Conservation (phyloP, 1,284 basidiomycete genomes). For the Irpex lacteus region DNA sequence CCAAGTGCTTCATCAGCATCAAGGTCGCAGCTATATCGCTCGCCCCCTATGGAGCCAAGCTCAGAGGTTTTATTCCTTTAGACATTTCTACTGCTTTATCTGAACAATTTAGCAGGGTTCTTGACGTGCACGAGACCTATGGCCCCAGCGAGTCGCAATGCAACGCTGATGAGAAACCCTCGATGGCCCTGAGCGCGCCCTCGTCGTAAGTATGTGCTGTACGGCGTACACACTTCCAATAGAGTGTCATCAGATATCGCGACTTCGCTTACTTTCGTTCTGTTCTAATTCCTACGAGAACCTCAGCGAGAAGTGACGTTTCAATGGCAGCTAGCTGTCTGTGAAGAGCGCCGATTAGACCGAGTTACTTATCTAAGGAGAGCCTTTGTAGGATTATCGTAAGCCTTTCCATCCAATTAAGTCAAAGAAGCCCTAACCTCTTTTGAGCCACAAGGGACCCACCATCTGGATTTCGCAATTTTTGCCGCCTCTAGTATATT, state of each 20-base stretch:
- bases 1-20: background rate
- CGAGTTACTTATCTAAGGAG: background rate
- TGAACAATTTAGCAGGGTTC: background rate
- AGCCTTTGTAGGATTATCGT: background rate
- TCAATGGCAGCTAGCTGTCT: background rate
- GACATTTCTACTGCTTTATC: background rate
- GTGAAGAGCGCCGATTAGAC: background rate
- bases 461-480: background rate
- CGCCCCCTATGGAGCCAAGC: no score
- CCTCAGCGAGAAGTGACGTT: background rate
- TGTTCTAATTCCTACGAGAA: background rate
- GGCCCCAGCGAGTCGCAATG: no score
- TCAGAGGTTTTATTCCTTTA: no score
- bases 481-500: conserved; percentile 8
- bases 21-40: background rate
- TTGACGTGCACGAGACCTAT: background rate
- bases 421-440: background rate
- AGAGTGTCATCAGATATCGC: background rate
- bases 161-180: background rate
- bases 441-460: background rate
- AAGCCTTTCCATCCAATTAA: background rate
- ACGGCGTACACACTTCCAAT: background rate
- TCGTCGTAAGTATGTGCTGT: background rate
- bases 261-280: background rate
- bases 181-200: background rate